Conservation (phyloP, 352 stramenopile species). For the Peronospora tabacina region DNA sequence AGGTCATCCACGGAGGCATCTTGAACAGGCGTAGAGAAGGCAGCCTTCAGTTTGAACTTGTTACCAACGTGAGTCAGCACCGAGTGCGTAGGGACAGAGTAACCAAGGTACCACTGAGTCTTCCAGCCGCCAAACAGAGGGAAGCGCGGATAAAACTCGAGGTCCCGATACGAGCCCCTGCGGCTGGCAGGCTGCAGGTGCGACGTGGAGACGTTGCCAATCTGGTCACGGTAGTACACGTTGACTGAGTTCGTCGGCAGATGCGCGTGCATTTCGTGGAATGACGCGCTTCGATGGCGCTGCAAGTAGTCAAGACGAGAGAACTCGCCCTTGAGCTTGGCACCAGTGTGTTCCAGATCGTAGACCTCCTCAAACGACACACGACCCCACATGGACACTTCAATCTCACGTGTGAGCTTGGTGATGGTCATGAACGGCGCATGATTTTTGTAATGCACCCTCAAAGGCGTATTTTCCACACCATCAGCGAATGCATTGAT, state of each 20-base stretch:
- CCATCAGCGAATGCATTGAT: conserved; percentile 36
- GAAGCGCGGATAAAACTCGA: conserved; percentile 81
- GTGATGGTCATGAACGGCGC: conserved; percentile 81
- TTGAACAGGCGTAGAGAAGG: conserved; percentile 81
- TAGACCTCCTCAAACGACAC: conserved; percentile 86
- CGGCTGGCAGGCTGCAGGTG: conserved; percentile 35
- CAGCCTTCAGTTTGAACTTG: conserved; percentile 75
- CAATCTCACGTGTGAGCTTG: conserved; percentile 77
- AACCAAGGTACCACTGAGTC: conserved; percentile 85
- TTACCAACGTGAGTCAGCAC: conserved; percentile 57
- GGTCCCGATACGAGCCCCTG: conserved; percentile 45
- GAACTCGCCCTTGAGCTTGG: conserved; percentile 79
- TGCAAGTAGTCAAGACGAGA: conserved; percentile 81
- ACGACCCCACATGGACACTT: conserved; percentile 87
- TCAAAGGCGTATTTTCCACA: conserved; percentile 19
- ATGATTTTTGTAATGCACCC: conserved; percentile 84
- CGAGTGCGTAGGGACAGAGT: conserved; percentile 77
- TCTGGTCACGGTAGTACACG: conserved; percentile 89
- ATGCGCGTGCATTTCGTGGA: conserved; percentile 58
- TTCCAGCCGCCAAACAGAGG: conserved; percentile 87
- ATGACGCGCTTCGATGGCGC: conserved; percentile 60
- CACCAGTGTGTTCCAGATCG: conserved; percentile 79
- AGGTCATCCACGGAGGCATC: conserved; percentile 76
- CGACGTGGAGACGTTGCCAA: conserved; percentile 86
- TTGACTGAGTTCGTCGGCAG: conserved; percentile 75